phyloP scores from a whole-genome alignment of 2,329 filamentous ascomycete genomes.

The Fusarium lateritium region DNA sequence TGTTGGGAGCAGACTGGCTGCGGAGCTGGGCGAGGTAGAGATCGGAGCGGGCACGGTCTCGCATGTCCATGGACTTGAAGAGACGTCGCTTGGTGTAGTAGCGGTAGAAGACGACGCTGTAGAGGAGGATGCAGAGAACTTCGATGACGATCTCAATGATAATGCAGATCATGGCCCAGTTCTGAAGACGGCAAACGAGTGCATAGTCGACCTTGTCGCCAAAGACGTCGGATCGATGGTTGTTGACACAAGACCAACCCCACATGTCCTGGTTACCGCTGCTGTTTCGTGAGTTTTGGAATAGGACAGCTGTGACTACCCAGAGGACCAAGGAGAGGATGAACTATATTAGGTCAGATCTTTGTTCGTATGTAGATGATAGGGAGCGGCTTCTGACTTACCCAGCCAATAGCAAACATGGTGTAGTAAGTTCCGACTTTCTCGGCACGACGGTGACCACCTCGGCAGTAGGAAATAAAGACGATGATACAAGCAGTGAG shows the following conservation, averaged over 20 bases:
- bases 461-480: conserved; percentile 88
- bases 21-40: conserved; percentile 91
- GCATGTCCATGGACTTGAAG: conserved; percentile 95
- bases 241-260: conserved; percentile 98
- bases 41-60: conserved; percentile 93
- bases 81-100: conserved; percentile 97
- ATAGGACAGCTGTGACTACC: conserved; percentile 85
- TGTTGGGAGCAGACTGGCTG: conserved; percentile 93
- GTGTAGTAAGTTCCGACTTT: conserved; percentile 97
- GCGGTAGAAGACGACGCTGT: conserved; percentile 95
- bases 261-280: conserved; percentile 88
- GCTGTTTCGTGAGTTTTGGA: conserved; percentile 83
- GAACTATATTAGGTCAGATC: conserved; percentile 65
- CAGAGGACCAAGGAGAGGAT: conserved; percentile 94
- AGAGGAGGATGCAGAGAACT: conserved; percentile 90
- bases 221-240: conserved; percentile 84
- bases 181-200: conserved; percentile 91
- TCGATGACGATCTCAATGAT: conserved; percentile 97
- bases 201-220: conserved; percentile 86
- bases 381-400: conserved; percentile 40
- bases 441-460: conserved; percentile 89
- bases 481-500: conserved; percentile 84
- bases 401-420: conserved; percentile 89
- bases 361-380: background rate
- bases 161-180: conserved; percentile 96